Evolutionary conservation across 495 filamentous ascomycete genomes (phyloP), one percentile per base, ranked within the genome.

Genomic region (Penicillium crystallinum): DNA sequence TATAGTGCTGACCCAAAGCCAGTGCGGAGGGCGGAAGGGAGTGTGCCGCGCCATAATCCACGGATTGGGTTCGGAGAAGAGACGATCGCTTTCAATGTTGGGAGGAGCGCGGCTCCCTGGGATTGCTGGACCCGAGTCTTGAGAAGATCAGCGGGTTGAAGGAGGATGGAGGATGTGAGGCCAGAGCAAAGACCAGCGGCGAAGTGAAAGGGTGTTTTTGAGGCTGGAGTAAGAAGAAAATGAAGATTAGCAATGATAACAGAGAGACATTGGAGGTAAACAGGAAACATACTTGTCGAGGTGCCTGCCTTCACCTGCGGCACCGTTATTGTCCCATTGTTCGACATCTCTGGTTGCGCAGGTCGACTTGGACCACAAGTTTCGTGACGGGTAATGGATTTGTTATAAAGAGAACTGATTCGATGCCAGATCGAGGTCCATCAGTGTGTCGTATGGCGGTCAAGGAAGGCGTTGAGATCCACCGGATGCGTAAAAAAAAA

Each of bases 101-200:
- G 71, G 59, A 83, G 68, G 47, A 96, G 81, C 12, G 90, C 84
- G 52, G 76, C 68, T 52, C 77, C 78, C 50, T 75, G 79, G 42
- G 79, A 78, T 54, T 73, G 68, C 62, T 99, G 93, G 49, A 97
- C 82, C 39, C 95, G 90, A 53, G 78, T 98, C 74, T 98, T 98
- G 69, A 98, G 85, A 18, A 97, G 87, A 69, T 97, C 93, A 64
- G 91, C 89, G 23, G 93, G 93, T 72, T 98, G 93, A 45, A 98
- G 85, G 58, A 97, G 83, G 52, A 91, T 82, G 52, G 93, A 89
- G 36, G 90, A 89, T 54, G 87, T 79, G 44, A 95, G 78, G 63
- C 93, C 93, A 0, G 91, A 95, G 61, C 79, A 80, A 33, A 96
- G 86, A 53, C 93, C 95, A 49, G 91, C 93, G 52, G 82, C 70